Conservation (phyloP, 441 rosid genomes). For the Bocquillonia castaneifolia region DNA sequence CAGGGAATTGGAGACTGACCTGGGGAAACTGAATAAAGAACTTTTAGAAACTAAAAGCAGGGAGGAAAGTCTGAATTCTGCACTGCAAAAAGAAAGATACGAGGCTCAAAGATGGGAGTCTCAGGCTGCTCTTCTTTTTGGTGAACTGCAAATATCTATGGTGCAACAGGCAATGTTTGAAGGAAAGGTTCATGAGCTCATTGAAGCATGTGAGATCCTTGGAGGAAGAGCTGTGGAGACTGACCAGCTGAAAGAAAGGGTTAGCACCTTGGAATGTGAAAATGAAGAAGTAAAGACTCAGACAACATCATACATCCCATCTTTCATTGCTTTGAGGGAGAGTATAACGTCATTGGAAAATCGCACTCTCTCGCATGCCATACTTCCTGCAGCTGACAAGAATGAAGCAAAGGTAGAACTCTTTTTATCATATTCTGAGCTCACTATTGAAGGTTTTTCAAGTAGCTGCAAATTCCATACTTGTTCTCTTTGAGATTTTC, state of each 20-base stretch:
- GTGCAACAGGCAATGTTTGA: conserved; percentile 53
- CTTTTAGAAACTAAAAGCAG: conserved; percentile 41
- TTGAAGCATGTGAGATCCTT: conserved; percentile 40
- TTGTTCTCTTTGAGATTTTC: not conserved
- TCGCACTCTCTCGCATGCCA: conserved; percentile 32
- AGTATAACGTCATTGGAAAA: conserved; percentile 61
- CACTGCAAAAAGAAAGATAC: conserved; percentile 41
- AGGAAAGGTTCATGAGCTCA: conserved; percentile 53
- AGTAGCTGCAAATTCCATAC: not conserved
- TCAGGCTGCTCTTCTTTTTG: conserved; percentile 43
- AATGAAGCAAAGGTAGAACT: conserved; percentile 46
- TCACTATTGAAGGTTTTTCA: conserved; percentile 18
- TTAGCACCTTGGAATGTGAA: conserved; percentile 47
- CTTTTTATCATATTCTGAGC: conserved; percentile 10
- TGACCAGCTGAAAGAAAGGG: conserved; percentile 53
- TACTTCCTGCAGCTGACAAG: conserved; percentile 27
- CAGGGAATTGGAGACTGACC: conserved; percentile 40
- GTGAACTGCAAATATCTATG: conserved; percentile 49
- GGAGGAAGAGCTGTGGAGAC: conserved; percentile 41
- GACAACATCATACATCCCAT: conserved; percentile 48
- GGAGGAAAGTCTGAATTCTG: conserved; percentile 49
- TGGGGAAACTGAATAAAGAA: conserved; percentile 39
- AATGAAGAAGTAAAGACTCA: conserved; percentile 52
- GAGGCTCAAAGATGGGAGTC: conserved; percentile 55
- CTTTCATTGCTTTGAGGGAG: conserved; percentile 50